Base-by-base conservation (phyloP, 805 yeast genomes). In the Metschnikowia bowlesiae region DNA sequence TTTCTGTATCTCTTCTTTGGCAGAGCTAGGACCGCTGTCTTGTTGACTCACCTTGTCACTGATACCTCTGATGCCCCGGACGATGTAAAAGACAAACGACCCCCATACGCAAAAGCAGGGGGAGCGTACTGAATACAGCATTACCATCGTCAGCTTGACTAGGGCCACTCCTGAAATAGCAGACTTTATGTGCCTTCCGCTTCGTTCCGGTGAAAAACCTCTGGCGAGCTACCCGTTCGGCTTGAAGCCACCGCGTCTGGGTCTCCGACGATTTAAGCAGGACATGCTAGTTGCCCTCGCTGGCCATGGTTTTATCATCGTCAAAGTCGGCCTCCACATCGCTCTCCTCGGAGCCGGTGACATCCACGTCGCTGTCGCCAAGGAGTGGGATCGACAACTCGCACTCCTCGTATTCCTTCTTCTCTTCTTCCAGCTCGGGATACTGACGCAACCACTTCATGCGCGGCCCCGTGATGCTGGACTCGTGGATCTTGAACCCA, bases 381-480 rank as follows among this genome's bases (percentile, higher is more conserved):
- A 48, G 60, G 16, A 43, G 47, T 1, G 88, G 87, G 22, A 82
- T 64, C 38, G 71, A 76, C 58, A 79, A 84, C 63, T 86, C 89
- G 62, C 94, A 87, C 35, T 68, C 69, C 6, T 80, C 76, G 56
- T 74, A 82, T 61, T 88, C 95, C 46, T 71, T 76, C 58, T 79
- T 67, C 60, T 87, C 91, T 39, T 74, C 81, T 16, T 70, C 76
- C 3, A 82, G 77, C 40, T 71, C 70, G 3, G 98, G 98, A 55
- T 79, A 74, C 65, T 82, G 83, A 59, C 98, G 81, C 54, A 92
- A 75, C 99, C 99, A 94, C 61, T 79, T 80, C 98, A 94, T 94
- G 59, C 98, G 79, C n/a, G 95, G 91, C 0, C 99, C 99, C 44
- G 87, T 78, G 31, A 78, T 71, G 41, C 96, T 85, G 48, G 71